These are phyloP conservation scores for Gossypium herbaceum DNA, from an alignment of 345 rosid species.

Conservation along the genomic window DNA sequence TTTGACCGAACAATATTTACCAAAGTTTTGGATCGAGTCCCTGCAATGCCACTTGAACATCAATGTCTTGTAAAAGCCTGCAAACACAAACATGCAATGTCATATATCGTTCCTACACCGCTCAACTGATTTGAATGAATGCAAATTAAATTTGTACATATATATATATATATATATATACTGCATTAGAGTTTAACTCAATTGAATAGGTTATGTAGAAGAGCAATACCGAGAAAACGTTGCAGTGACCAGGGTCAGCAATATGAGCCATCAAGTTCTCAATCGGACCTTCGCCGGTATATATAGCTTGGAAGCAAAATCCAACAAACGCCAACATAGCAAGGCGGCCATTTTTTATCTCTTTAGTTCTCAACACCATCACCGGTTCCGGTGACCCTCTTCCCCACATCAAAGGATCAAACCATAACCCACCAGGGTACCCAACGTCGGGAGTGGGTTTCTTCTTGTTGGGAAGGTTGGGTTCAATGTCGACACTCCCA, in stretches of 20 bases:
- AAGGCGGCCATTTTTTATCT: slow-evolving; percentile 85
- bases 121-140: too few relatives aligned
- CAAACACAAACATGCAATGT: slow-evolving; percentile 10
- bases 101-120: neutral
- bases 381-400: slow-evolving; percentile 92
- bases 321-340: slow-evolving; percentile 95
- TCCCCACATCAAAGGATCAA: slow-evolving; percentile 89
- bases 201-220: neutral
- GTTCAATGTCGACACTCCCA: slow-evolving; percentile 69
- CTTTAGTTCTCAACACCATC: slow-evolving; percentile 90
- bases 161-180: too few relatives aligned
- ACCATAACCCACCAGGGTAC: slow-evolving; percentile 93
- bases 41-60: slow-evolving; percentile 7
- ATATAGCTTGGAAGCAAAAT: slow-evolving; percentile 79
- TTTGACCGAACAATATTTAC: neutral
- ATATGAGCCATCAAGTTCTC: slow-evolving; percentile 82
- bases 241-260: slow-evolving; percentile 96
- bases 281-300: slow-evolving; percentile 59
- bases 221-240: slow-evolving; percentile 68
- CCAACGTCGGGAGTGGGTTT: slow-evolving; percentile 82
- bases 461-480: slow-evolving; percentile 52
- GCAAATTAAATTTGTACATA: too few relatives aligned
- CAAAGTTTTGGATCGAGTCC: neutral
- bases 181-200: neutral
- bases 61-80: slow-evolving; percentile 62